Conservation (phyloP, 2,329 filamentous ascomycete genomes). For the Apiospora aurea region DNA sequence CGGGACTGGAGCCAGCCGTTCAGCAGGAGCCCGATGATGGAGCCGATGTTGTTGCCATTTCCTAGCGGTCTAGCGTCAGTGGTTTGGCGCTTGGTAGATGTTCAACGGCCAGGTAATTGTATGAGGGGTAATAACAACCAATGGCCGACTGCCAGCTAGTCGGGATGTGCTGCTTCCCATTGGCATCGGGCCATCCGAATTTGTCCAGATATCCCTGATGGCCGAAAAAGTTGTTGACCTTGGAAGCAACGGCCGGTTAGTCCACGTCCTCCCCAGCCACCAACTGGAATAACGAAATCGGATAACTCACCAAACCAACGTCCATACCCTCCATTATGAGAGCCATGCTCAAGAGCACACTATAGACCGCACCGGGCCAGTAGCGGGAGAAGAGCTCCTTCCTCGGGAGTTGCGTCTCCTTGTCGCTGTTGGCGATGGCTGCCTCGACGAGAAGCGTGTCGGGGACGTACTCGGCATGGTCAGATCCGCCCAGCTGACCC, state of each 20-base stretch:
- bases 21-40: constrained; percentile 51
- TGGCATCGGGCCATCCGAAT: constrained; percentile 44
- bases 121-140: constrained; percentile 28
- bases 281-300: not conserved
- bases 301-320: constrained; percentile 39
- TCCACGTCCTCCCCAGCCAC: too few species aligned
- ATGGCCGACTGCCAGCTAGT: constrained; percentile 54
- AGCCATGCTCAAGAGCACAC: constrained; percentile 40
- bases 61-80: not conserved
- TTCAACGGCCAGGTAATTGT: too few species aligned
- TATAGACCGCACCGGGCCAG: constrained; percentile 39
- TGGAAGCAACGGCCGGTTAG: not conserved
- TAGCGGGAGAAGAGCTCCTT: constrained; percentile 44
- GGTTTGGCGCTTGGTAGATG: too few species aligned
- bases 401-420: constrained; percentile 38
- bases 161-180: constrained; percentile 50
- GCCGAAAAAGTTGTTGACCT: constrained; percentile 47
- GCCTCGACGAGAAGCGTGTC: constrained; percentile 44
- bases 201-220: constrained; percentile 40
- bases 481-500: not conserved
- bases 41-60: constrained; percentile 50
- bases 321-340: constrained; percentile 46
- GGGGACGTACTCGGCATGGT: constrained; percentile 37
- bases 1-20: constrained; percentile 49
- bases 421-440: constrained; percentile 40